Percentiles rank a stretch among this genome's conserved stretches.
phyloP scores from a whole-genome alignment of 768 basidiomycete species.

The Chalciporus pseudorubinellus region DNA sequence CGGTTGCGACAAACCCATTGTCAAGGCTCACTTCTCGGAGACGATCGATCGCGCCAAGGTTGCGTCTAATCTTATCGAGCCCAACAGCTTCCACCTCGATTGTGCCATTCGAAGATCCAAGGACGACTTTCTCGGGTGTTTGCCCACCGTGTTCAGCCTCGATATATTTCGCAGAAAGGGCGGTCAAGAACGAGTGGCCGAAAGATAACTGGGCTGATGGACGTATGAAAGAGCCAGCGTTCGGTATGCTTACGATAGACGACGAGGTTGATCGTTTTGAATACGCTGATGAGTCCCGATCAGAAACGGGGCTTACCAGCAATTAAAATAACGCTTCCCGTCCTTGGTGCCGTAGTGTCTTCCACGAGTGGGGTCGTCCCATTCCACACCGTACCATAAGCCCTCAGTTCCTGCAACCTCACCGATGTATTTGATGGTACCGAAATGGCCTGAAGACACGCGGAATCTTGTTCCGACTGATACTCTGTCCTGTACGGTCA shows the following conservation, averaged over 20 bases:
- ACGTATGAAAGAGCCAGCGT: constrained; percentile 80
- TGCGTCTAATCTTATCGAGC: constrained; percentile 72
- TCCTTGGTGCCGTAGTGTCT: constrained; percentile 86
- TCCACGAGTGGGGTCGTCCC: constrained; percentile 83
- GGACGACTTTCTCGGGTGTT: constrained; percentile 58
- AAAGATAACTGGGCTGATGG: constrained; percentile 54
- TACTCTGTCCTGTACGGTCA: constrained; percentile 18
- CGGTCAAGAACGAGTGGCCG: constrained; percentile 71
- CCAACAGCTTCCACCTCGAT: constrained; percentile 87
- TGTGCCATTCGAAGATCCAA: constrained; percentile 79
- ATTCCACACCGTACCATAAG: constrained; percentile 94
- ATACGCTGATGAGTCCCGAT: constrained; percentile 7
- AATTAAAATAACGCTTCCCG: constrained; percentile 73
- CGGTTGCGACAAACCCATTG: constrained; percentile 55
- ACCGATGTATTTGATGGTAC: constrained; percentile 72
- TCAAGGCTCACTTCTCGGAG: constrained; percentile 83
- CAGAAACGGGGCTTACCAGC: constrained; percentile 48
- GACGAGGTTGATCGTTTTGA: constrained; percentile 7
- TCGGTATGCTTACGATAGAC: constrained; percentile 45
- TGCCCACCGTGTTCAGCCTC: constrained; percentile 53
- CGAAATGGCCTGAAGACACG: constrained; percentile 48
- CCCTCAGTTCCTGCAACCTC: constrained; percentile 60
- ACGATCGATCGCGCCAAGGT: constrained; percentile 60
- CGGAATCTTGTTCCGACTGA: constrained; percentile 55
- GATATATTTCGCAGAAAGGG: constrained; percentile 76